Evolutionary conservation across 108 stramenopile species (phyloP).

Genomic region (Mayamaea pseudoterrestris): DNA sequence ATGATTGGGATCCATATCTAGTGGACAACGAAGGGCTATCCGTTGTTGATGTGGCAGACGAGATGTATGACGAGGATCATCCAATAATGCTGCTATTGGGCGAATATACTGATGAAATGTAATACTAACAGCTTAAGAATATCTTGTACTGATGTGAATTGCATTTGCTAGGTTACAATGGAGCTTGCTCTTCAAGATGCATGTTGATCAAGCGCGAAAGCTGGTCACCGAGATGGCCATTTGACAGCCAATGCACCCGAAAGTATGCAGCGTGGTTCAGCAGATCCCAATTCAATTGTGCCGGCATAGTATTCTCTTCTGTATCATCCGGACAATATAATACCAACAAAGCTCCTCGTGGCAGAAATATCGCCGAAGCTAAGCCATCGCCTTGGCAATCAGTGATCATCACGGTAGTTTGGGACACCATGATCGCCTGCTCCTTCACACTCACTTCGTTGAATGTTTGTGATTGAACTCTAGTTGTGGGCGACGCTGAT

Average conservation of each 20-base stretch:
- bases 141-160: too few species aligned
- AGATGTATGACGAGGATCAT: too few species aligned
- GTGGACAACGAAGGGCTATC: too few species aligned
- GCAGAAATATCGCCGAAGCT: constrained; percentile 34
- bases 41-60: too few species aligned
- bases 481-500: constrained; percentile 1
- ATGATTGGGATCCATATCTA: too few species aligned
- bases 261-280: constrained; percentile 33
- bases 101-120: too few species aligned
- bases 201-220: too few species aligned
- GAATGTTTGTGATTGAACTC: neutral
- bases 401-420: constrained; percentile 31
- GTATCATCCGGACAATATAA: constrained; percentile 33
- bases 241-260: constrained; percentile 39
- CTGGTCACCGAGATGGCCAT: constrained; percentile 8
- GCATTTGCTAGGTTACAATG: too few species aligned
- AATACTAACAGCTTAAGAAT: too few species aligned
- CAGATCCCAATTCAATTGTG: constrained; percentile 46
- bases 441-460: constrained; percentile 12
- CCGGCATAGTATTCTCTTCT: constrained; percentile 13
- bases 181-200: too few species aligned
- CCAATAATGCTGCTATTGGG: too few species aligned
- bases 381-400: constrained; percentile 36
- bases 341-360: constrained; percentile 25
- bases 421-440: constrained; percentile 26